phyloP scores from a whole-genome alignment of 495 filamentous ascomycete genomes.

The Penicillium bialowiezense region DNA sequence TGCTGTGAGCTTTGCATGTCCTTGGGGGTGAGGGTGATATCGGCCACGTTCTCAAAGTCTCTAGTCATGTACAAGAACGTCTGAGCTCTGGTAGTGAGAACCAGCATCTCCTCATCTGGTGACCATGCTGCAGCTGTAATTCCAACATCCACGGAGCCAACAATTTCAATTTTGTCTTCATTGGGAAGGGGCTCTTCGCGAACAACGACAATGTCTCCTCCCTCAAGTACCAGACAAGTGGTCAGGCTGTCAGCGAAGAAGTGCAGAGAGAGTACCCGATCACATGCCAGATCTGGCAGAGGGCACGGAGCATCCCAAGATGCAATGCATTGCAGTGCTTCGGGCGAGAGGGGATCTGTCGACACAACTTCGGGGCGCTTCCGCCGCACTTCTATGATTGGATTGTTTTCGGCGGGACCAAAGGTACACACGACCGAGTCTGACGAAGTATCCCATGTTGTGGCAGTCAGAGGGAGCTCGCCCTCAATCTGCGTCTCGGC shows the following conservation, averaged over 20 bases:
- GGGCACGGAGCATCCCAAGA: slow-evolving; percentile 84
- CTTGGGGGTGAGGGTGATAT: slow-evolving; percentile 64
- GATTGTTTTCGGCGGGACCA: slow-evolving; percentile 62
- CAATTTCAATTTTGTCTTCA: slow-evolving; percentile 82
- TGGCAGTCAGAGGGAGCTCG: slow-evolving; percentile 60
- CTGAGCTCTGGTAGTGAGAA: slow-evolving; percentile 71
- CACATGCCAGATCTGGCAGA: slow-evolving; percentile 62
- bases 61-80: slow-evolving; percentile 92
- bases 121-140: slow-evolving; percentile 92
- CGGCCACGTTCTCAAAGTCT: slow-evolving; percentile 77
- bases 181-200: slow-evolving; percentile 67
- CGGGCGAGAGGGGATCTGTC: slow-evolving; percentile 33
- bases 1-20: slow-evolving; percentile 89
- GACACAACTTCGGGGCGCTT: slow-evolving; percentile 38
- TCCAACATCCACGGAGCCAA: slow-evolving; percentile 88
- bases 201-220: slow-evolving; percentile 85
- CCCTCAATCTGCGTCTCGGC: slow-evolving; percentile 53
- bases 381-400: slow-evolving; percentile 62
- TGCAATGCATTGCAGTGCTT: slow-evolving; percentile 56
- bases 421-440: slow-evolving; percentile 72
- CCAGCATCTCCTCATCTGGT: slow-evolving; percentile 87
- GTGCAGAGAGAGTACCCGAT: slow-evolving; percentile 73
- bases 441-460: slow-evolving; percentile 71
- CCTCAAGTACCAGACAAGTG: slow-evolving; percentile 78
- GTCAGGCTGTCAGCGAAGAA: slow-evolving; percentile 77